Percentiles rank a stretch among this genome's conserved stretches.
Conservation (phyloP, 352 stramenopile species). For the Pythium plurisporium region DNA sequence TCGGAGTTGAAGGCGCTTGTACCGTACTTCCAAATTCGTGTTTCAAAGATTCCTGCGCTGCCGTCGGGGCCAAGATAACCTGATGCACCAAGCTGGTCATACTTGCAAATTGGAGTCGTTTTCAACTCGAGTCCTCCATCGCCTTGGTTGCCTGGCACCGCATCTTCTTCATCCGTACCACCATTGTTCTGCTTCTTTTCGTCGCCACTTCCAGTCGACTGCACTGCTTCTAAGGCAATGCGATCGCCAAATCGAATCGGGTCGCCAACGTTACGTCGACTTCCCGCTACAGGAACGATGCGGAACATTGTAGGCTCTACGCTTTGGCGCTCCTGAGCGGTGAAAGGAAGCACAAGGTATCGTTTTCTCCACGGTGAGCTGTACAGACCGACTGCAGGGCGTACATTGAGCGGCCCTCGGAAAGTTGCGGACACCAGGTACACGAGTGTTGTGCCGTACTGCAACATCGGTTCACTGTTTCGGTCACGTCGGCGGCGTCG, state of each 20-base stretch:
- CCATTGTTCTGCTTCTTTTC: constrained; percentile 2
- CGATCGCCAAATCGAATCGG: constrained; percentile 75
- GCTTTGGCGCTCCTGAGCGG: constrained; percentile 55
- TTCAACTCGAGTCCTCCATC: constrained; percentile 1
- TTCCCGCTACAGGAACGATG: constrained; percentile 57
- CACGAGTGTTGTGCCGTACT: constrained; percentile 65
- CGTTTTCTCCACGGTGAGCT: constrained; percentile 77
- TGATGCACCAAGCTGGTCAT: constrained; percentile 71
- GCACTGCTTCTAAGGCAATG: constrained; percentile 62
- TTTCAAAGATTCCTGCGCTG: constrained; percentile 65
- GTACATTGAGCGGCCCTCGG: constrained; percentile 65
- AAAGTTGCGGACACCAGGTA: constrained; percentile 74
- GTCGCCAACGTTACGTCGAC: constrained; percentile 51
- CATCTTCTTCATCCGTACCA: not conserved
- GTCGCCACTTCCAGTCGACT: not conserved
- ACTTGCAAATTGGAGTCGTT: constrained; percentile 54
- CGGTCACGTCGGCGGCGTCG: constrained; percentile 9
- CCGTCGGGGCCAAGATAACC: constrained; percentile 81
- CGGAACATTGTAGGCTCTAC: constrained; percentile 73
- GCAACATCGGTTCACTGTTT: constrained; percentile 12
- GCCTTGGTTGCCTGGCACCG: not conserved
- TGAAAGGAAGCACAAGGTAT: constrained; percentile 79
- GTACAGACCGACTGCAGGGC: constrained; percentile 72
- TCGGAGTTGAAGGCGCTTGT: constrained; percentile 83
- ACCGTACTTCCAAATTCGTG: constrained; percentile 81